Base-by-base conservation (phyloP, 208 protist genomes). In the Strigomonas culicis region DNA sequence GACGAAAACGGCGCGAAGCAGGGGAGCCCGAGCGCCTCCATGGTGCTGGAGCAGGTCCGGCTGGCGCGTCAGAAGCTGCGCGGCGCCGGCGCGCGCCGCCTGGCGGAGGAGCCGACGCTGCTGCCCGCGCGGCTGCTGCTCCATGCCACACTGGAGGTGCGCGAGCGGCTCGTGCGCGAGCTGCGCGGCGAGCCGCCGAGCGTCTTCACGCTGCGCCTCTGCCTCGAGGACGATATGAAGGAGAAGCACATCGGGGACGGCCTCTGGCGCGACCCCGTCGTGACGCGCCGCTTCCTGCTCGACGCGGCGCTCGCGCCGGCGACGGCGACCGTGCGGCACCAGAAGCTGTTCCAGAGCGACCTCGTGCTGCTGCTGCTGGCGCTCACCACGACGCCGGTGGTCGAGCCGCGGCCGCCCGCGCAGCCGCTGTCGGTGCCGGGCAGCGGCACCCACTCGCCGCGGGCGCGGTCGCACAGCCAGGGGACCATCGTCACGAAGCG, bases 341-440 rank as follows among this genome's bases (percentile, higher is more conserved):
- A 88, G 24, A 61, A 69, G 2, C 39, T 94, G 7, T 94, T 85
- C 56, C 88, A 94, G 63, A 92, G 84, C 66, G 88, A 94, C 52
- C 62, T 94, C 31, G 75, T 86, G n/a, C 78, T 94, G 28, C 64
- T 94, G 28, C 70, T 88, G 21, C 71, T 94, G 36, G 77, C 80
- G 4, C 60, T 91, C 27, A 76, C 69, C n/a, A 73, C 63, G 17
- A 85, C 83, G 4, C 65, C 68, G 30, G 74, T 66, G 24, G 65
- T 57, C 49, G 70, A 34, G 30, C 62, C 51, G 32, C 34, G 24
- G 44, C 43, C 49, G 21, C 49, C 27, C 41, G 31, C 13, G n/a
- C 25, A 30, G 15, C 70, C 30, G 50, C n/a, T 32, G 11, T 19
- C 53, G 27, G 17, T 10, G 39, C 46, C 21, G n/a, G 34, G 4